Conservation (phyloP, 2,329 filamentous ascomycete genomes). For the Davidsoniella neocaledoniae region DNA sequence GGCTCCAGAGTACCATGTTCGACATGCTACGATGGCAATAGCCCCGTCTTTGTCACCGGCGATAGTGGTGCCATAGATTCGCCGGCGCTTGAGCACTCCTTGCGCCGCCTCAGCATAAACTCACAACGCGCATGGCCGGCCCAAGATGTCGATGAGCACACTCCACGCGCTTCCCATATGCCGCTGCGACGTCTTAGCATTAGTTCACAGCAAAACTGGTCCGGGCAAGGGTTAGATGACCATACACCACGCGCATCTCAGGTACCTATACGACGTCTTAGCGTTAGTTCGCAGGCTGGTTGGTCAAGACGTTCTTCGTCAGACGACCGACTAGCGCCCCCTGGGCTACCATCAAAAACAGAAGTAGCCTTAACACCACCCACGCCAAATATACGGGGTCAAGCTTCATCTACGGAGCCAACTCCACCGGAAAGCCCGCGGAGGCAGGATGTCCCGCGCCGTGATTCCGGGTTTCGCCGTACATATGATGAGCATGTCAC, state of each 20-base stretch:
- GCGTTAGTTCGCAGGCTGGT: neutral
- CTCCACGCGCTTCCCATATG: conserved; percentile 13
- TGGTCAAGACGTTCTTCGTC: conserved; percentile 23
- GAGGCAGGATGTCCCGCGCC: conserved; percentile 23
- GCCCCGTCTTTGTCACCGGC: conserved; percentile 15
- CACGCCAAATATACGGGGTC: conserved; percentile 20
- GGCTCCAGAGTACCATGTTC: conserved; percentile 44
- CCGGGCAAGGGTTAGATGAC: too few species aligned
- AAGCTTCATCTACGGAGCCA: conserved; percentile 26
- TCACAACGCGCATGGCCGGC: conserved; percentile 1
- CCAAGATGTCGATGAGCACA: conserved; percentile 7
- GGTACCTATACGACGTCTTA: neutral
- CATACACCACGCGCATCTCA: conserved; percentile 13
- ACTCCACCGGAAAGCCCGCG: conserved; percentile 42
- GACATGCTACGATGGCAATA: conserved; percentile 36
- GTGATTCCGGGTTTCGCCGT: conserved; percentile 42
- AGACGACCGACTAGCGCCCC: too few species aligned
- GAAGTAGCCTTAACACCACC: conserved; percentile 15
- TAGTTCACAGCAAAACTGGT: too few species aligned
- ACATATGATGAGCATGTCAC: conserved; percentile 51
- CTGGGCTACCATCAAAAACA: too few species aligned
- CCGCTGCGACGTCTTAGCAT: neutral
- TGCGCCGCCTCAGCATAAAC: conserved; percentile 1
- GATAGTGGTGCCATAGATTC: conserved; percentile 4
- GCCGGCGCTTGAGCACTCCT: conserved; percentile 2